Base-by-base conservation (phyloP, 192 early-diverging fungal species). In the Linnemannia exigua region DNA sequence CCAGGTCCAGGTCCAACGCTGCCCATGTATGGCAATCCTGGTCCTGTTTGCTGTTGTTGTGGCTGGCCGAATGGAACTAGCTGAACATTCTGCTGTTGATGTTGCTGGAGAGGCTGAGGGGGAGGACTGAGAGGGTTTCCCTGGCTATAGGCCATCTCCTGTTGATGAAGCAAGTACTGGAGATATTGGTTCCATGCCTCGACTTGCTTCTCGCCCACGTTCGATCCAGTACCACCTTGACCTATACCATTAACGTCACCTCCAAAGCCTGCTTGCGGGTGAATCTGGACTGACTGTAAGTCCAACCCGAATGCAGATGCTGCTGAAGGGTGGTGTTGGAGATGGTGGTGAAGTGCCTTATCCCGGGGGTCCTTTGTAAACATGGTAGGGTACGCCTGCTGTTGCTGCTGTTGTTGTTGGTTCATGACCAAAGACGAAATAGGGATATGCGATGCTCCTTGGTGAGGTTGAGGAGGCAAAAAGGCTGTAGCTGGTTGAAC, bases 181-280 rank as follows among this genome's bases (percentile, higher is more conserved):
- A 83, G 68, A 20, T 83, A 83, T 35, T 76, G 81, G 25, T 70
- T 83, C 75, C 81, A 81, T n/a, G 79, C 69, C 19, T 75, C 67
- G 0, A 22, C 54, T n/a, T 80, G 79, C 36, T 76, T 75, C 17
- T 72, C 52, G 9, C 1, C 48, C 6, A 35, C 2, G 11, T 37
- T 20, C 6, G n/a, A 31, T 25, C 36, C 25, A 66, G 38, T 38
- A 44, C 36, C 54, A 68, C 35, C 33, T 33, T 33, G 11, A n/a
- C 20, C 17, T 20, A 4, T 72, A 11, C 70, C 19, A 19, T 46
- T 41, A 46, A 1, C 15, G 70, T 14, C 25, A n/a, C 17, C 37
- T 12, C 14, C 70, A 71, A 25, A 46, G 41, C 70, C 41, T 8
- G 22, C 3, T 71, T 63, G 58, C 4, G 58, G 58, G 3, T 63